Evolutionary conservation across 2,329 filamentous ascomycete genomes (phyloP).

Genomic region (Fusarium denticulatum): DNA sequence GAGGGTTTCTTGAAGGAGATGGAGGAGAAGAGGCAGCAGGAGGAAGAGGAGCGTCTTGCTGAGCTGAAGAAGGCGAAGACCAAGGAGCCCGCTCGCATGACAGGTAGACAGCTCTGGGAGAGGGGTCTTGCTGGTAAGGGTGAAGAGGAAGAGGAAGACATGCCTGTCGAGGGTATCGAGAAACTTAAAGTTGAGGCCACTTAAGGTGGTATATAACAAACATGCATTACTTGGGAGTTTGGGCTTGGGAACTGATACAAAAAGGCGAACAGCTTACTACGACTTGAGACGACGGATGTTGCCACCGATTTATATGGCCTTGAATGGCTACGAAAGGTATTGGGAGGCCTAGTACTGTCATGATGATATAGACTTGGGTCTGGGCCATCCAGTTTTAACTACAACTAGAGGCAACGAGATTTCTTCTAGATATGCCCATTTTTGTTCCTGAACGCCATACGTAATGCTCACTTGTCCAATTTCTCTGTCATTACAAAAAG

Average conservation of each 20-base stretch:
- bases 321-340: not conserved
- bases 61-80: slow-evolving; percentile 82
- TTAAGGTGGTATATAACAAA: slow-evolving; percentile 11
- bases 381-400: slow-evolving; percentile 29
- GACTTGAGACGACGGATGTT: slow-evolving; percentile 17
- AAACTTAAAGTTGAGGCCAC: slow-evolving; percentile 75
- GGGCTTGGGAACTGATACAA: slow-evolving; percentile 36
- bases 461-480: slow-evolving; percentile 35
- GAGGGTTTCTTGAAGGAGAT: slow-evolving; percentile 81
- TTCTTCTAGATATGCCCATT: slow-evolving; percentile 36
- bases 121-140: slow-evolving; percentile 73
- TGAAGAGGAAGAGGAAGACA: slow-evolving; percentile 74
- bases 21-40: slow-evolving; percentile 73
- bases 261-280: slow-evolving; percentile 16
- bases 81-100: slow-evolving; percentile 78
- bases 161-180: slow-evolving; percentile 70
- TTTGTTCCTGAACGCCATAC: slow-evolving; percentile 41
- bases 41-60: slow-evolving; percentile 81
- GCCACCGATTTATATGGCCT: slow-evolving; percentile 1
- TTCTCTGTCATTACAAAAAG: slow-evolving; percentile 30
- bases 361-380: slow-evolving; percentile 34
- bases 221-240: slow-evolving; percentile 44
- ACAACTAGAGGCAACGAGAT: slow-evolving; percentile 31
- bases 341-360: not conserved
- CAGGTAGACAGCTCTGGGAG: slow-evolving; percentile 83